Evolutionary conservation across 2,329 filamentous ascomycete genomes (phyloP).

Genomic region (Elsinoe batatas): DNA sequence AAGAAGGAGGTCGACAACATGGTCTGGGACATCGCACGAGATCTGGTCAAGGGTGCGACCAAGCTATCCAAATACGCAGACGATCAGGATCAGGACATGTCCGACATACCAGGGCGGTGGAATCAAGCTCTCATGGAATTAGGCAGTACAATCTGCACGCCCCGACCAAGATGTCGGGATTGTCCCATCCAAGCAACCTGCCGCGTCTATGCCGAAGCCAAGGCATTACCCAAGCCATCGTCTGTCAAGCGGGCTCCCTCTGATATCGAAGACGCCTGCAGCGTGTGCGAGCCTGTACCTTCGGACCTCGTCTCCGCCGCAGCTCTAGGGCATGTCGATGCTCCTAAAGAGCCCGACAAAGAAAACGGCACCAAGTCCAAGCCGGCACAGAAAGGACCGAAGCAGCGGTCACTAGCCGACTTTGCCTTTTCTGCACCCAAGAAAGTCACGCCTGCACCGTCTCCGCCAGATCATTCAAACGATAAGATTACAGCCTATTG

Average conservation of each 20-base stretch:
- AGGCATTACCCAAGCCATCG: background rate
- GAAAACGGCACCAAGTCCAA: background rate
- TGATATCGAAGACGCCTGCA: conserved; percentile 3
- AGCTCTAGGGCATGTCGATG: background rate
- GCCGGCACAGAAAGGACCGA: background rate
- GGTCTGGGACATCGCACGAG: background rate
- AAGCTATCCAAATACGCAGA: too few species aligned
- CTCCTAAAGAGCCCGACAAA: background rate
- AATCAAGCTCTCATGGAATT: conserved; percentile 9
- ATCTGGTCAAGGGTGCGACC: background rate
- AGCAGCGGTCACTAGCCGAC: background rate
- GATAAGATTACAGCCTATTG: conserved; percentile 1
- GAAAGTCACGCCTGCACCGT: background rate
- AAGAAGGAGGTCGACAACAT: conserved; percentile 2
- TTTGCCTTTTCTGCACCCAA: background rate
- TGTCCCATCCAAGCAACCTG: conserved; percentile 3
- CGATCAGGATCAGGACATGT: background rate
- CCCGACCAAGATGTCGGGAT: background rate
- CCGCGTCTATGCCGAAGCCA: background rate
- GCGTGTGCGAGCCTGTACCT: background rate
- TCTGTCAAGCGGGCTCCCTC: background rate
- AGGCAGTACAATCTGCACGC: conserved; percentile 4
- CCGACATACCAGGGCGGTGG: conserved; percentile 4
- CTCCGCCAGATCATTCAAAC: background rate
- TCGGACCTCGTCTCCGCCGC: background rate